Base-by-base conservation (phyloP, 257 asterid genomes). In the Nicotiana attenuata region DNA sequence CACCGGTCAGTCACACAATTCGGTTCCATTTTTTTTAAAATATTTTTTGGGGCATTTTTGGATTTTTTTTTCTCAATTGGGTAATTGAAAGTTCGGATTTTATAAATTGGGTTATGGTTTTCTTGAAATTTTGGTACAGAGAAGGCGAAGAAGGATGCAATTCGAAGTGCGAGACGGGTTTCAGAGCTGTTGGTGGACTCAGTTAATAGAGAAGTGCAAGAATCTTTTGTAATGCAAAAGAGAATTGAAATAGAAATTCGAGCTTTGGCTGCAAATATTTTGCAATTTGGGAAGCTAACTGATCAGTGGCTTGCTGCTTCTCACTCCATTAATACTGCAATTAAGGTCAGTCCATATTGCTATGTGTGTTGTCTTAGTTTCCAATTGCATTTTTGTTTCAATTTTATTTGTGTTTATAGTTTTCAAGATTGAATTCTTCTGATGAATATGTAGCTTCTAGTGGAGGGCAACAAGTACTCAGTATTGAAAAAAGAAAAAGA, bases 271-370 rank as follows among this genome's bases (percentile, higher is more conserved):
- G 88, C 92, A 0, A 86, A 95, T 15, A 84, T 92, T 85, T 29
- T 85, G 79, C 92, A 87, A 59, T 96, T 91, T 86, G 87, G 92
- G 0, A 96, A 90, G 89, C 98, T 92, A 90, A 92, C 96, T 10
- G 97, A 94, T 87, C 97, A 90, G 83, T 94, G 99, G 99, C 97
- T 96, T 35, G 83, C 93, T 4, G 92, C 93, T 69, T 92, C 99
- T 81, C 98, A 86, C 81, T 88, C 97, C 41, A 84, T 92, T 84
- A 93, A 96, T 87, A 91, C 89, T 10, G 98, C 98, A 65, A 85
- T 94, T 83, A 96, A 96, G 97, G 98, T 95, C 77, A 3, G 84
- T 20, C 7, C 19, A 47, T 13, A 17, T 28, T 59, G 35, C 45
- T 33, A 33, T 33, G 38, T 33, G 38, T 33, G 38, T 5, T 0